These are phyloP conservation scores for Ceratopteris richardii DNA, from an alignment of 75 land plant genomes.

Conservation along the genomic window DNA sequence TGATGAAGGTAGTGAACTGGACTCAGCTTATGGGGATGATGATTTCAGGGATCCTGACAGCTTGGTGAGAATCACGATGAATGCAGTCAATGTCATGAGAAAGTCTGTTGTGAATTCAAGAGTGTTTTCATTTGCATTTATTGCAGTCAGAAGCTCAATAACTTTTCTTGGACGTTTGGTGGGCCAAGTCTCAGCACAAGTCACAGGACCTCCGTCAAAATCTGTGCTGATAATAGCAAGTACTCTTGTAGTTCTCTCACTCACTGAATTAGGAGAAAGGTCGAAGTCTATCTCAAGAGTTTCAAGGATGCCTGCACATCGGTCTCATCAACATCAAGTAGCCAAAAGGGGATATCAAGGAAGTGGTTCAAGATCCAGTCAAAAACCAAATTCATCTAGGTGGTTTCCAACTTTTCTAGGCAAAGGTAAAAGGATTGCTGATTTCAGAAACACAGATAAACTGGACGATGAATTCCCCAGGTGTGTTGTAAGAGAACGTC, in stretches of 20 bases:
- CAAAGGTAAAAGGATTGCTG: not conserved
- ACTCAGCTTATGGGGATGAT: not conserved
- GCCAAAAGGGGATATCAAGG: slow-evolving; percentile 9
- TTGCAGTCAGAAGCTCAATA: not conserved
- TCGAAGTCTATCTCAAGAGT: slow-evolving; percentile 1
- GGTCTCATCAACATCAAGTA: slow-evolving; percentile 9
- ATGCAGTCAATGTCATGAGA: slow-evolving; percentile 9
- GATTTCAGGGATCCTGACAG: slow-evolving; percentile 9
- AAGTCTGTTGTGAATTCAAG: slow-evolving; percentile 1
- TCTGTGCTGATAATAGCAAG: slow-evolving; percentile 35
- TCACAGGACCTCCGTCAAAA: slow-evolving; percentile 30
- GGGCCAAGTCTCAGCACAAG: slow-evolving; percentile 3
- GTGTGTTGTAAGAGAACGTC: slow-evolving; percentile 31
- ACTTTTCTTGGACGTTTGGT: not conserved
- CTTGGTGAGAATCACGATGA: slow-evolving; percentile 11
- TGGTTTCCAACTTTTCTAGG: slow-evolving; percentile 2
- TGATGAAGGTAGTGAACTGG: not conserved
- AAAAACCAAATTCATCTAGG: not conserved
- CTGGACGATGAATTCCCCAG: slow-evolving; percentile 21
- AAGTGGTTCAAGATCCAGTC: not conserved
- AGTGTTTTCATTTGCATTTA: not conserved
- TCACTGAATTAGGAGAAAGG: slow-evolving; percentile 16
- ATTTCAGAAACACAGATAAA: slow-evolving; percentile 21
- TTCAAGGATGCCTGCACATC: slow-evolving; percentile 9
- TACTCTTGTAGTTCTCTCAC: slow-evolving; percentile 31